These are phyloP conservation scores for Trypanosoma brucei DNA, from an alignment of 208 protist species.

Conservation along the genomic window DNA sequence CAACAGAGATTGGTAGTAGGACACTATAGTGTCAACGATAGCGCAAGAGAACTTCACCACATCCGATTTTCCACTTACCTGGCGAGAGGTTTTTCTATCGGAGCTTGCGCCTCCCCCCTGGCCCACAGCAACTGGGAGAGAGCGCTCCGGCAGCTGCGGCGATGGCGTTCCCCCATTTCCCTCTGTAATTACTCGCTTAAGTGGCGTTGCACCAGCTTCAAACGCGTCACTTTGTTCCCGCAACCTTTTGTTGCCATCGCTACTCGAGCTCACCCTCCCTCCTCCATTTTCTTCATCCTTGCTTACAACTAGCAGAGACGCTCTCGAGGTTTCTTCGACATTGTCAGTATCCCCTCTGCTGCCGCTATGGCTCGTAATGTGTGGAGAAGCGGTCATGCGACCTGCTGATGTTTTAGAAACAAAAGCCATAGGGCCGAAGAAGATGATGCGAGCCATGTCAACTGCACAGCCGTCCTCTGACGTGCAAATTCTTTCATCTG, in stretches of 20 bases:
- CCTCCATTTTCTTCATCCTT: not conserved
- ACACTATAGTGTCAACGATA: slow-evolving; percentile 41
- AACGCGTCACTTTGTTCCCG: not conserved
- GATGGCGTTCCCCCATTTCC: slow-evolving; percentile 7
- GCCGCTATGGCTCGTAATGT: slow-evolving; percentile 19
- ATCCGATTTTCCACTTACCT: not conserved
- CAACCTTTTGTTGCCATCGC: not conserved
- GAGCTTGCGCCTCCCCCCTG: not conserved
- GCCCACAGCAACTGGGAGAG: too few species aligned
- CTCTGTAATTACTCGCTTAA: not conserved
- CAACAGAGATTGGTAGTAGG: slow-evolving; percentile 75
- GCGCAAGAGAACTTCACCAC: slow-evolving; percentile 22
- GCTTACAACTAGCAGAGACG: not conserved
- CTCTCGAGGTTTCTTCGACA: not conserved
- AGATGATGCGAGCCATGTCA: slow-evolving; percentile 52
- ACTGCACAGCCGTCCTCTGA: slow-evolving; percentile 44
- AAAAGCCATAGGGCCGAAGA: slow-evolving; percentile 63
- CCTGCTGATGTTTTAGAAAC: slow-evolving; percentile 54
- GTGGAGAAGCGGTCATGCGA: slow-evolving; percentile 46
- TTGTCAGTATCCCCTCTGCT: slow-evolving; percentile 5
- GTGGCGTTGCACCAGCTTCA: slow-evolving; percentile 11
- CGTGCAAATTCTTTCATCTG: slow-evolving; percentile 50
- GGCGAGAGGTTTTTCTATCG: not conserved
- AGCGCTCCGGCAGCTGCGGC: slow-evolving; percentile 4
- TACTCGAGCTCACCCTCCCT: not conserved